Evolutionary conservation across 768 basidiomycete genomes (phyloP).

Genomic region (Termitomyces sp.): DNA sequence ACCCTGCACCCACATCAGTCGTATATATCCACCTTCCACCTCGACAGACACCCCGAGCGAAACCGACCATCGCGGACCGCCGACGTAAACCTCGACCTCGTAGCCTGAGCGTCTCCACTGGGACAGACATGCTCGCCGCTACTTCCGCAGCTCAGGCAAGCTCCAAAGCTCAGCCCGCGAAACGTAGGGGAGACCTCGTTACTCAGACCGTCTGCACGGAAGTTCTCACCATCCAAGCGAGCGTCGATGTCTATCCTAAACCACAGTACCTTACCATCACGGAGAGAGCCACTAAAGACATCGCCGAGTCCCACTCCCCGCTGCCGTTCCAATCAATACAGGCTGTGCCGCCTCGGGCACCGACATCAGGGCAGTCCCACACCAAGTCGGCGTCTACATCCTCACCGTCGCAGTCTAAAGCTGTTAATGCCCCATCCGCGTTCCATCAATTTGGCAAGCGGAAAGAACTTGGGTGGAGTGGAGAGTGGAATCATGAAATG

Average conservation of each 20-base stretch:
- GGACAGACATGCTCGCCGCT: constrained; percentile 7
- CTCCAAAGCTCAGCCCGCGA: not conserved
- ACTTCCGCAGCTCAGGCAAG: not conserved
- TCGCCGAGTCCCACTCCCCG: constrained; percentile 9
- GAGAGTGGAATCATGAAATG: constrained; percentile 31
- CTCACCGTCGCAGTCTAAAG: not conserved
- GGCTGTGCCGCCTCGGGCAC: not conserved
- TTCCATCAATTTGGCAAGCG: constrained; percentile 5
- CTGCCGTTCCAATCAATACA: constrained; percentile 10
- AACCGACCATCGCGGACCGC: constrained; percentile 10
- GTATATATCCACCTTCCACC: not conserved
- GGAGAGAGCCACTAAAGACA: constrained; percentile 11
- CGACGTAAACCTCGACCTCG: constrained; percentile 12
- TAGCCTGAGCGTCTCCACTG: constrained; percentile 15
- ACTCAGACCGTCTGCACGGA: not conserved
- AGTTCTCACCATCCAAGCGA: not conserved
- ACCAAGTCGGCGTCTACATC: not conserved
- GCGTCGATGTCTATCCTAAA: not conserved
- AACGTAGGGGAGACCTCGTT: not conserved
- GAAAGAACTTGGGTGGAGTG: constrained; percentile 27
- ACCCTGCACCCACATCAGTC: not conserved
- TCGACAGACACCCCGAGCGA: not conserved
- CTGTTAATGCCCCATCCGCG: not conserved
- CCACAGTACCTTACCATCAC: not conserved
- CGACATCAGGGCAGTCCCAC: not conserved